phyloP scores from a whole-genome alignment of 2,329 filamentous ascomycete genomes.

The Fusarium sp. region DNA sequence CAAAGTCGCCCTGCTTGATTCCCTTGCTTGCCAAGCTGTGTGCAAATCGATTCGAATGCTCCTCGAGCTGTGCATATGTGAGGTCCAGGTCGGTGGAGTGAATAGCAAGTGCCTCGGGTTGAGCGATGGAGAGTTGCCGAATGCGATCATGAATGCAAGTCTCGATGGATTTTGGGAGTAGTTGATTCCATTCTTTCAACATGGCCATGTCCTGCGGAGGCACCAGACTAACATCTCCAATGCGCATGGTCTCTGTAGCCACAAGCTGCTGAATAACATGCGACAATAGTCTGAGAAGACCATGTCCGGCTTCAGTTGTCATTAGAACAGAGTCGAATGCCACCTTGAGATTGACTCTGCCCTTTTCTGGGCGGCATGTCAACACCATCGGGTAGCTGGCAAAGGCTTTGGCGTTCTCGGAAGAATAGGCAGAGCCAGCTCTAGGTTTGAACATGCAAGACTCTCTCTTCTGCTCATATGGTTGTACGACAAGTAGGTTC shows the following conservation, averaged over 20 bases:
- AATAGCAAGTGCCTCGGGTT: neutral
- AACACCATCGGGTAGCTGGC: neutral
- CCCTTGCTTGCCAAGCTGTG: neutral
- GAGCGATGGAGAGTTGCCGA: neutral
- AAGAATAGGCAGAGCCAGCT: neutral
- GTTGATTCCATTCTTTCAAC: neutral
- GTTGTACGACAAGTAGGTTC: conserved; percentile 10
- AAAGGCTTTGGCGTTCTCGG: neutral
- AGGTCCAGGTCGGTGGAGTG: neutral
- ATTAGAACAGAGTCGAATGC: neutral
- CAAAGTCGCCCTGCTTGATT: neutral
- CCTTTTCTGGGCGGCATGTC: neutral
- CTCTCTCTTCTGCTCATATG: neutral
- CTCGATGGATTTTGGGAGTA: neutral
- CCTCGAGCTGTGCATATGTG: neutral
- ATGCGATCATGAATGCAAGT: neutral
- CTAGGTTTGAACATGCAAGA: neutral
- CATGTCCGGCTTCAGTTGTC: neutral
- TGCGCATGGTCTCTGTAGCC: neutral
- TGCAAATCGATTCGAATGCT: neutral
- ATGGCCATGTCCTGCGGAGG: neutral
- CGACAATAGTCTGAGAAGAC: neutral
- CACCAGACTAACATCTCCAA: neutral
- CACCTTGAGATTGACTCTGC: neutral
- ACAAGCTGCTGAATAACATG: neutral